Evolutionary conservation across 805 yeast genomes (phyloP), one percentile per base, ranked within the genome.

Genomic region (Debaryomyces prosopidis): DNA sequence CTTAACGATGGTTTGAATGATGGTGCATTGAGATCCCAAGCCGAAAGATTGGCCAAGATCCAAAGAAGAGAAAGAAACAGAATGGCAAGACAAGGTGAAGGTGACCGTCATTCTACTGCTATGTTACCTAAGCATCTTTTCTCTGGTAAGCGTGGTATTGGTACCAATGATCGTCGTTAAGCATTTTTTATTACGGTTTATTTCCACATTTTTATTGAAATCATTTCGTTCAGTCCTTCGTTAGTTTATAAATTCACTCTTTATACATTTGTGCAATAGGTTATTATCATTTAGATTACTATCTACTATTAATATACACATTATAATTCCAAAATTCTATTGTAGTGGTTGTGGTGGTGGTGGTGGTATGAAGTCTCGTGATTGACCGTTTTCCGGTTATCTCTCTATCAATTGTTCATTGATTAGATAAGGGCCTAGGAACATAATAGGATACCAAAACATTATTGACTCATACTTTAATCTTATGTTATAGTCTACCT

Each of bases 141-240:
- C 76, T 74, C 89, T 59, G 99, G 99, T 73, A 94, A 94, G 80
- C 84, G 99, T 74, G 96, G 97, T 76, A 83, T 82, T 60, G 97
- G 97, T 68, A 86, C 85, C 68, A 84, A 89, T 52, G 96, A 89
- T 68, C 81, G 87, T 73, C 92, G 98, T 78, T 89, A 76, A 59
- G n/a, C 37, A 34, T 34, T 18, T 17, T 34, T 12, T 34, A 34
- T 34, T 15, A 11, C 9, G n/a, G n/a, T 17, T 23, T 23, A 23
- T 23, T 18, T 34, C 16, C 16, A 16, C n/a, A 34, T 34, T 16
- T 34, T 34, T 15, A 7, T 34, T 17, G 19, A 15, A n/a, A 12
- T 34, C 23, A 34, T 18, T 34, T 14, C 15, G 34, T 15, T 14
- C 23, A 18, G 34, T 31, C 17, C 11, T 31, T 14, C 34, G 17